Percentiles rank a stretch among this genome's conserved stretches.
phyloP scores from a whole-genome alignment of 805 yeast genomes.

The Tetrapisispora phaffii region DNA sequence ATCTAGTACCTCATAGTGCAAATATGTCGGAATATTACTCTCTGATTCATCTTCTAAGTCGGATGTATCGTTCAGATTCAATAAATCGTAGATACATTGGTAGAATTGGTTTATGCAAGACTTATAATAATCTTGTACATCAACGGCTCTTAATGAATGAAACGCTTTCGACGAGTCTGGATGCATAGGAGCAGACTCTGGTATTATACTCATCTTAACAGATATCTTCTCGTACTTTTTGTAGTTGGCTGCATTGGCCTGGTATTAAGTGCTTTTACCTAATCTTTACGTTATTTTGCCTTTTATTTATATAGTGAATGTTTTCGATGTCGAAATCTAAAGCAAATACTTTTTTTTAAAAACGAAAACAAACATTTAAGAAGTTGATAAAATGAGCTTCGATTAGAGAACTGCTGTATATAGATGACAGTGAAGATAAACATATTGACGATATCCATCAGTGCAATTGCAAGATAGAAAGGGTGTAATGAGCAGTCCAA shows the following conservation, averaged over 20 bases:
- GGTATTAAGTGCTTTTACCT: too few relatives aligned
- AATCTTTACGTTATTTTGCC: too few relatives aligned
- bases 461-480: too few relatives aligned
- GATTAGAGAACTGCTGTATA: too few relatives aligned
- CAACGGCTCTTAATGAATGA: not conserved
- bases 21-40: not conserved
- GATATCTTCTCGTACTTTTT: not conserved
- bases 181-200: constrained; percentile 2
- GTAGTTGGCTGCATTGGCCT: too few relatives aligned
- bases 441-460: too few relatives aligned
- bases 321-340: too few relatives aligned
- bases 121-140: not conserved
- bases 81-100: not conserved
- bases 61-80: not conserved
- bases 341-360: too few relatives aligned
- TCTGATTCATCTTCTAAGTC: not conserved
- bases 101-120: not conserved
- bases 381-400: too few relatives aligned
- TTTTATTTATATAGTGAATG: too few relatives aligned
- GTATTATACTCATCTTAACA: not conserved
- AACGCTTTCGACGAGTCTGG: not conserved
- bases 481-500: not conserved
- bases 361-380: too few relatives aligned
- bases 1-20: not conserved
- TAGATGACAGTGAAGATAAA: too few relatives aligned